phyloP scores from a whole-genome alignment of 345 rosid genomes.

The Populus simonii region DNA sequence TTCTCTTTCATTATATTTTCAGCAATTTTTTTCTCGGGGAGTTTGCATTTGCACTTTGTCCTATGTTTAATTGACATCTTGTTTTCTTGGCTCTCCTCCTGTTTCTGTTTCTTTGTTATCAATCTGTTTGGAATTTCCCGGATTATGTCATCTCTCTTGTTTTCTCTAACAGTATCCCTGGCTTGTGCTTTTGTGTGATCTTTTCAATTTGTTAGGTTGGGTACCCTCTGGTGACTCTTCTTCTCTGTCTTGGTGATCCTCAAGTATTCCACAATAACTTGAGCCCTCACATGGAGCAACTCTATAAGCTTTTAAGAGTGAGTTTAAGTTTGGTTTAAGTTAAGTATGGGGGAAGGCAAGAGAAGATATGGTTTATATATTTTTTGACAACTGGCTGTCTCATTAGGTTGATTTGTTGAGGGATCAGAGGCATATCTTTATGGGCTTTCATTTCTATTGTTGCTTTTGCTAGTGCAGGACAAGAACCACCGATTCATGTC shows the following conservation, averaged over 20 bases:
- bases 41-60: background rate
- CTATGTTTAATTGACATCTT: background rate
- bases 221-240: conserved; percentile 95
- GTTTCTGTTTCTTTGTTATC: no score
- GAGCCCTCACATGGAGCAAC: conserved; percentile 94
- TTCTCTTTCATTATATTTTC: no score
- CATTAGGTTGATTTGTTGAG: background rate
- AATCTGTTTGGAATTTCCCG: no score
- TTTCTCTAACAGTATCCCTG: no score
- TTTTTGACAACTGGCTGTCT: background rate
- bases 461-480: conserved; percentile 55
- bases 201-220: conserved; percentile 63
- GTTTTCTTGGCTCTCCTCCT: background rate
- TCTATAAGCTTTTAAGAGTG: conserved; percentile 93
- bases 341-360: conserved; percentile 1
- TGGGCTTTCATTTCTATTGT: background rate
- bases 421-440: background rate
- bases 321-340: conserved; percentile 32
- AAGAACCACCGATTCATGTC: conserved; percentile 98
- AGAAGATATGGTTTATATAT: background rate
- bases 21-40: background rate
- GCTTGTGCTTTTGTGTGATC: background rate
- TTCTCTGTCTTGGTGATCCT: conserved; percentile 97
- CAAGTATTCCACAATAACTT: conserved; percentile 78
- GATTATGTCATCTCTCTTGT: no score